Evolutionary conservation across 768 basidiomycete genomes (phyloP), one percentile per base, ranked within the genome.

Genomic region (Kwoniella europaea): DNA sequence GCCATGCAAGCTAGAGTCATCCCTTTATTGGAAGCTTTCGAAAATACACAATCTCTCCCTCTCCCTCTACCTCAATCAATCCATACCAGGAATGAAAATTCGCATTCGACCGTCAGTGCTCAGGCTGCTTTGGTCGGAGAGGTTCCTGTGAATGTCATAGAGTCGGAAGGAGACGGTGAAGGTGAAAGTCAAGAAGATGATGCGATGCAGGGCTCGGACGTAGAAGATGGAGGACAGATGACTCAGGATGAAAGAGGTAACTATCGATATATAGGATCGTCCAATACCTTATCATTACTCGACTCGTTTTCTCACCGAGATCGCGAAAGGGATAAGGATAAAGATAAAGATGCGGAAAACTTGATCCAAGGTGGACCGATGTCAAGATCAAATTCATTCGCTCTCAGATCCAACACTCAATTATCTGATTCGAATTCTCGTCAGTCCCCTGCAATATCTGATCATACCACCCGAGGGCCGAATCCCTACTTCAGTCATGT

Each of bases 301-400:
- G 78, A 76, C 35, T 74, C 73, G 2, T 79, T 81, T 65, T 60
- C 61, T 4, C 73, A 57, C 29, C 10, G 86, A 84, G 0, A 85
- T 84, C 0, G 86, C 86, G 0, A 87, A 85, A 0, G 83, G 85
- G 18, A 84, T 35, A 35, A 35, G 53, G 13, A 18, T 50, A 29
- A 43, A 20, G 58, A 63, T 5, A 52, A 24, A 18, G 43, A 58
- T 10, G 42, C 22, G 20, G 63, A 64, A 42, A 58, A 22, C 16
- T 16, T 18, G 4, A 42, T n/a, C 9, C 65, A 41, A 43, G 56
- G 20, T 15, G 44, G 46, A 35, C 3, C 27, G 2, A 61, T 44
- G 18, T 44, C 55, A 12, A 64, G 54, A 20, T 60, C 59, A 24
- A 62, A 50, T 57, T 69, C 68, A 10, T 55, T 53, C 54, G 58